phyloP scores from a whole-genome alignment of 768 basidiomycete species.

The Suillus ampliporus region DNA sequence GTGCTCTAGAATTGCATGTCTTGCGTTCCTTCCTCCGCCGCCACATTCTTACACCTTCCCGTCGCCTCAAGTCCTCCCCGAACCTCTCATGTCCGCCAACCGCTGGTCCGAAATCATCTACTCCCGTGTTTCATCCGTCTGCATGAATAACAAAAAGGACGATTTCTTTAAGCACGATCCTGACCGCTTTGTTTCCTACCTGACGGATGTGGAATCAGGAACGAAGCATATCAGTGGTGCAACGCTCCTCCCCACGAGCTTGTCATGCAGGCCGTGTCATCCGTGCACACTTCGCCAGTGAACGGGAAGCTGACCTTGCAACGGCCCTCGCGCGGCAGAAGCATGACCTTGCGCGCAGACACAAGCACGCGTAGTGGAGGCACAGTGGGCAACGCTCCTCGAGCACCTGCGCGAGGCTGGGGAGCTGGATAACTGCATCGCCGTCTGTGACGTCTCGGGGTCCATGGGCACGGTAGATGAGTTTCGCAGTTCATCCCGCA shows the following conservation, averaged over 20 bases:
- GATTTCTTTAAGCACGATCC: conserved; percentile 64
- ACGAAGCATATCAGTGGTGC: conserved; percentile 66
- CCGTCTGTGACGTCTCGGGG: conserved; percentile 76
- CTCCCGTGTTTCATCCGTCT: conserved; percentile 60
- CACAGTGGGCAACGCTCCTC: conserved; percentile 71
- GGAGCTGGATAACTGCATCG: conserved; percentile 63
- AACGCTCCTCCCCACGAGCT: conserved; percentile 71
- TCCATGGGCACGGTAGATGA: conserved; percentile 65
- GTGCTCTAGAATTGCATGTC: conserved; percentile 42
- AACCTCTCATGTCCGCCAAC: conserved; percentile 65
- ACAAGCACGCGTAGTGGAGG: conserved; percentile 55
- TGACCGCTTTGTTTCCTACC: conserved; percentile 61
- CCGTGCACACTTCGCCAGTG: not conserved
- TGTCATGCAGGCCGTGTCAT: conserved; percentile 43
- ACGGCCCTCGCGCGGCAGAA: conserved; percentile 31
- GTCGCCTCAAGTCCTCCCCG: conserved; percentile 53
- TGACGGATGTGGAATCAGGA: conserved; percentile 60
- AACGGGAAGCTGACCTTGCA: not conserved
- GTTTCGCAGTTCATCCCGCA: no score
- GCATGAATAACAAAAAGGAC: conserved; percentile 63
- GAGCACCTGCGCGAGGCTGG: conserved; percentile 57
- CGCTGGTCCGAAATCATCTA: conserved; percentile 65
- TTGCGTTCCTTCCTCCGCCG: conserved; percentile 64
- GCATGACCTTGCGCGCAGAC: conserved; percentile 40
- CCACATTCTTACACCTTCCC: conserved; percentile 63